These are phyloP conservation scores for Eutypa lata DNA, from an alignment of 2,329 filamentous ascomycete species.

Conservation along the genomic window DNA sequence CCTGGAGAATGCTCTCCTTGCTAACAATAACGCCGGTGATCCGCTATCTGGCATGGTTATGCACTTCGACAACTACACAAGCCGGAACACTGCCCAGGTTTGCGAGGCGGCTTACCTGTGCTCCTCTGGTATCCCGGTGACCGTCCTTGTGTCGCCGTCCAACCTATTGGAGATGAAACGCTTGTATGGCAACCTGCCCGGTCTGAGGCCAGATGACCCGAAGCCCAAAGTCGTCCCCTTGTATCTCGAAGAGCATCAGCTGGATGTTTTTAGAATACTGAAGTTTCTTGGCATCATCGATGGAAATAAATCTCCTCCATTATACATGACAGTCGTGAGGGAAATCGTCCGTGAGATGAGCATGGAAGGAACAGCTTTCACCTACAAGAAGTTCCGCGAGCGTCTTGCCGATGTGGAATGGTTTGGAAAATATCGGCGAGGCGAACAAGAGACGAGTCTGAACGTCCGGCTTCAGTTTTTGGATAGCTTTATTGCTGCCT, in stretches of 20 bases:
- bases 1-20: conserved; percentile 35
- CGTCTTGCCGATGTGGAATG: conserved; percentile 30
- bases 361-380: conserved; percentile 30
- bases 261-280: conserved; percentile 48
- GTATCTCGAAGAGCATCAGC: conserved; percentile 39
- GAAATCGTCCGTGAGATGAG: conserved; percentile 49
- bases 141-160: conserved; percentile 45
- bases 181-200: conserved; percentile 38
- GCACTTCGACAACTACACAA: conserved; percentile 46
- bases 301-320: too few relatives aligned
- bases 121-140: conserved; percentile 42
- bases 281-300: conserved; percentile 42
- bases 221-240: conserved; percentile 41
- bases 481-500: conserved; percentile 45
- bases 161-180: conserved; percentile 38
- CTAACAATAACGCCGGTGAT: conserved; percentile 32
- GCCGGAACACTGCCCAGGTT: conserved; percentile 9
- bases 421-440: too few relatives aligned
- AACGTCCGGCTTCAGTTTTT: conserved; percentile 46
- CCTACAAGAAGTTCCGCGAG: conserved; percentile 39
- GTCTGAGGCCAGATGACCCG: conserved; percentile 1
- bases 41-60: conserved; percentile 50
- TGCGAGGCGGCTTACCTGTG: conserved; percentile 55
- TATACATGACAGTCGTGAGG: conserved; percentile 42
- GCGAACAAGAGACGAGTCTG: conserved; percentile 39